Evolutionary conservation across 1,284 basidiomycete species (phyloP), one percentile per base, ranked within the genome.

Genomic region (Sanguinoderma infundibulare): DNA sequence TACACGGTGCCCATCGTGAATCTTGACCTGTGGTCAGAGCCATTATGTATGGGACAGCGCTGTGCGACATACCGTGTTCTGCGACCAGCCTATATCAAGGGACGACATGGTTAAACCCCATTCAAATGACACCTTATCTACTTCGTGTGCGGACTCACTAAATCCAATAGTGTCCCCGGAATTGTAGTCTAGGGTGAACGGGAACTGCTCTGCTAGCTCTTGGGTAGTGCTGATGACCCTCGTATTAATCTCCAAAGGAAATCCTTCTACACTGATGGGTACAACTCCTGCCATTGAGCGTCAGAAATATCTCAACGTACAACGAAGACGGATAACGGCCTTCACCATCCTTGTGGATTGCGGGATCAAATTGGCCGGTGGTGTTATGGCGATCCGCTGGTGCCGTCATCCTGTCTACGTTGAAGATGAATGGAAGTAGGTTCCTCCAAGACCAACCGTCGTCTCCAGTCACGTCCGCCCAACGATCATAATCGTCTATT

Each of bases 121-220:
- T n/a, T n/a, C n/a, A n/a, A n/a, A n/a, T n/a, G n/a, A n/a, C n/a
- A n/a, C n/a, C n/a, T 40, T 1, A 46, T 26, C 3, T 3, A 44
- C n/a, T n/a, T 17, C 34, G 38, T 57, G 24, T 4, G n/a, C 22
- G 5, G 3, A 40, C 39, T 20, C 55, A 72, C 79, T 74, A 30
- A 80, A 66, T 14, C 79, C 78, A 44, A 75, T 65, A 1, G 69
- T 62, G 52, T 75, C 67, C 0, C 78, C 78, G 2, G 70, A 71
- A 35, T 78, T 76, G 49, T 73, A 68, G 60, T 81, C 80, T 10
- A 70, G 61, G 57, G 76, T 78, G 66, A 74, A 79, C 1, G 76
- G 72, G 55, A 78, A 80, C 39, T 76, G 71, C 0, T 62, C 65
- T 0, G 68, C 39, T 2, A 76, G 66, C 50, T 76, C 63, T 26